A percentile compares a stretch with the other conserved stretches of the same genome.
These are phyloP conservation scores for Rhizoclosmatium globosum DNA, from an alignment of 192 early-diverging fungal species.

Conservation along the genomic window DNA sequence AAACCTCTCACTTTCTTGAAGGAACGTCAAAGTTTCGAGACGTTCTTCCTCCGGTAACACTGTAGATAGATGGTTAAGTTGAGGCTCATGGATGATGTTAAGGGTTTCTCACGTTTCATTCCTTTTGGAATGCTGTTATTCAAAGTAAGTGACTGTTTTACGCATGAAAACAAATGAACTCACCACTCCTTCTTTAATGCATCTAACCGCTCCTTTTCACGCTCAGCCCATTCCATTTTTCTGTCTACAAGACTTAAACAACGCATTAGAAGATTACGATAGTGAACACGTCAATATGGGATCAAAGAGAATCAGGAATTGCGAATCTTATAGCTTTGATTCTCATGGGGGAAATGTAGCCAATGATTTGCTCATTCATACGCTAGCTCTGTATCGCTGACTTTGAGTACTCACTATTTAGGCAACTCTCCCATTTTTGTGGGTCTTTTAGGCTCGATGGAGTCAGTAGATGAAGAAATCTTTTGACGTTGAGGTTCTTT, in stretches of 20 bases:
- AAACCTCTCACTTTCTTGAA: slow-evolving; percentile 40
- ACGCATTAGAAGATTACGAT: neutral
- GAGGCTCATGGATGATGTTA: neutral
- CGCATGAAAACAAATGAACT: slow-evolving; percentile 14
- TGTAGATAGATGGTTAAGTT: neutral
- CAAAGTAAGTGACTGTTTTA: slow-evolving; percentile 1
- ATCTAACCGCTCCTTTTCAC: slow-evolving; percentile 54
- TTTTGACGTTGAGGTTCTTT: slow-evolving; percentile 19
- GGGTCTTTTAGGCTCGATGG: neutral
- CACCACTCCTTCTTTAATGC: slow-evolving; percentile 54
- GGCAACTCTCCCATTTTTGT: slow-evolving; percentile 58
- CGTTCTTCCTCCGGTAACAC: slow-evolving; percentile 57
- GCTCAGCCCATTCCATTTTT: slow-evolving; percentile 63
- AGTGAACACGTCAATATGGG: neutral
- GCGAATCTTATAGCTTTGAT: neutral
- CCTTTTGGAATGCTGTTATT: slow-evolving; percentile 53
- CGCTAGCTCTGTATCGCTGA: no score
- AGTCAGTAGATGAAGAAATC: neutral
- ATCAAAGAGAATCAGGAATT: neutral
- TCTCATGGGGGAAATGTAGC: neutral
- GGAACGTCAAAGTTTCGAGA: slow-evolving; percentile 47
- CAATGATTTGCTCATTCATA: no score
- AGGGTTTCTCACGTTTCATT: slow-evolving; percentile 46
- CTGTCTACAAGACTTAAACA: slow-evolving; percentile 56
- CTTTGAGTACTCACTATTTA: slow-evolving; percentile 50